Conservation (phyloP, 2,329 filamentous ascomycete species). For the Mariannaea sp. region DNA sequence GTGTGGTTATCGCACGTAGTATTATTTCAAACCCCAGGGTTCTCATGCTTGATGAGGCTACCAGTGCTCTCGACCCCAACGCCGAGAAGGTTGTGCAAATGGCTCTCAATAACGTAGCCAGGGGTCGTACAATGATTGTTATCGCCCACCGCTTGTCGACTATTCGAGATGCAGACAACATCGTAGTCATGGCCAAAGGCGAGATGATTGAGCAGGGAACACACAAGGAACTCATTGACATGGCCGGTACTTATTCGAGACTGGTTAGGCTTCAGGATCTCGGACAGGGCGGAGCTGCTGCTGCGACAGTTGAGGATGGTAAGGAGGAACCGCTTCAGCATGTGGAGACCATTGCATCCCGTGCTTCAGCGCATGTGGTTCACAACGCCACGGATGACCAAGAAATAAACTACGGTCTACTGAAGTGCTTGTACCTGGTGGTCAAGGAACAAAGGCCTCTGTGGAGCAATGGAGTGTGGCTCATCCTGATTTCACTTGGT, state of each 20-base stretch:
- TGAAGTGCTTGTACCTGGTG: constrained; percentile 39
- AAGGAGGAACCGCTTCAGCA: constrained; percentile 47
- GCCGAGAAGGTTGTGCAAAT: constrained; percentile 58
- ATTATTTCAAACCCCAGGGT: constrained; percentile 68
- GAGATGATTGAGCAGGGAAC: constrained; percentile 64
- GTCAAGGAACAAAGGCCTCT: constrained; percentile 40
- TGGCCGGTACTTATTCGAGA: constrained; percentile 54
- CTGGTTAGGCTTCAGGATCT: constrained; percentile 54
- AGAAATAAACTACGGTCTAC: constrained; percentile 32
- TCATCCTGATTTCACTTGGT: constrained; percentile 32
- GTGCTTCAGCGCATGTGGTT: constrained; percentile 30
- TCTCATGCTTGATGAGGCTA: constrained; percentile 71
- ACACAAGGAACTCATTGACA: constrained; percentile 60
- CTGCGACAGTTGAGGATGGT: constrained; percentile 27
- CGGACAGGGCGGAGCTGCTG: constrained; percentile 22
- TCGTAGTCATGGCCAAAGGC: constrained; percentile 66
- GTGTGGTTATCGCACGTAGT: constrained; percentile 68
- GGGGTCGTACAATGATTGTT: constrained; percentile 66
- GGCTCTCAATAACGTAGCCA: constrained; percentile 58
- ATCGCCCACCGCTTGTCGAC: constrained; percentile 67
- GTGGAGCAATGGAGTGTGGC: constrained; percentile 31
- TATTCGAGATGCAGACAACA: constrained; percentile 66
- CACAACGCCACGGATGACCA: constrained; percentile 14
- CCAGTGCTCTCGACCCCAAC: constrained; percentile 58
- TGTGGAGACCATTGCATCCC: constrained; percentile 30